Conservation (phyloP, 2,329 filamentous ascomycete genomes). For the Hypomyces rosellus region DNA sequence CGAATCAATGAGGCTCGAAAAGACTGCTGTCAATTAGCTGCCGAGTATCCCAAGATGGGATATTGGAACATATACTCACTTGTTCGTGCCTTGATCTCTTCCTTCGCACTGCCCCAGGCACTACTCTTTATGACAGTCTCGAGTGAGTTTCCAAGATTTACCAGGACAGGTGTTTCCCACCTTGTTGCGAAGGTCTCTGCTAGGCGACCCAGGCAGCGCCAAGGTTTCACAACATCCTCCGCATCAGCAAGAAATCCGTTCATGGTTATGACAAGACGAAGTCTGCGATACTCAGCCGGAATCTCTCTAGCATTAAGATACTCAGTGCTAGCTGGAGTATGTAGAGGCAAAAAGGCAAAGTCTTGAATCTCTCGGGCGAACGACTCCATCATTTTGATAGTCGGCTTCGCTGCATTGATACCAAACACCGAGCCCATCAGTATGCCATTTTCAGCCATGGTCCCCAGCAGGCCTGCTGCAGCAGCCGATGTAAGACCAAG, state of each 20-base stretch:
- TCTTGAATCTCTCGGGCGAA: conserved; percentile 83
- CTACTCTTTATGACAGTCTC: conserved; percentile 70
- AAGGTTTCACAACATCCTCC: conserved; percentile 63
- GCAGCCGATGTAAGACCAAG: conserved; percentile 67
- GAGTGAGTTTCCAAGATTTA: conserved; percentile 72
- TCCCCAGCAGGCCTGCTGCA: conserved; percentile 72
- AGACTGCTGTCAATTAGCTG: conserved; percentile 29
- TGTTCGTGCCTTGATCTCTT: conserved; percentile 39
- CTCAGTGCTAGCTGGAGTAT: conserved; percentile 36
- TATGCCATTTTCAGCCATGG: conserved; percentile 71
- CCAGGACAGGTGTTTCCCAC: conserved; percentile 74
- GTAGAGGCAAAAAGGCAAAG: conserved; percentile 76
- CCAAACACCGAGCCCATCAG: conserved; percentile 83
- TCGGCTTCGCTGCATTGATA: conserved; percentile 80
- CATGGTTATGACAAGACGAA: conserved; percentile 78
- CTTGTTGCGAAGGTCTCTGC: conserved; percentile 76
- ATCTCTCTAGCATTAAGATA: conserved; percentile 45
- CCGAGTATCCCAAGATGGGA: neutral
- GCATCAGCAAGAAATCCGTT: conserved; percentile 74
- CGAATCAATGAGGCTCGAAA: conserved; percentile 51
- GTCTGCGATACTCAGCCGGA: conserved; percentile 53
- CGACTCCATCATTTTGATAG: conserved; percentile 79
- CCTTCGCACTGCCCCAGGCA: conserved; percentile 68
- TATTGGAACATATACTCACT: conserved; percentile 32
- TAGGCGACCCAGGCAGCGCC: conserved; percentile 66